These are phyloP conservation scores for Echria macrotheca DNA, from an alignment of 495 filamentous ascomycete genomes.

Conservation along the genomic window DNA sequence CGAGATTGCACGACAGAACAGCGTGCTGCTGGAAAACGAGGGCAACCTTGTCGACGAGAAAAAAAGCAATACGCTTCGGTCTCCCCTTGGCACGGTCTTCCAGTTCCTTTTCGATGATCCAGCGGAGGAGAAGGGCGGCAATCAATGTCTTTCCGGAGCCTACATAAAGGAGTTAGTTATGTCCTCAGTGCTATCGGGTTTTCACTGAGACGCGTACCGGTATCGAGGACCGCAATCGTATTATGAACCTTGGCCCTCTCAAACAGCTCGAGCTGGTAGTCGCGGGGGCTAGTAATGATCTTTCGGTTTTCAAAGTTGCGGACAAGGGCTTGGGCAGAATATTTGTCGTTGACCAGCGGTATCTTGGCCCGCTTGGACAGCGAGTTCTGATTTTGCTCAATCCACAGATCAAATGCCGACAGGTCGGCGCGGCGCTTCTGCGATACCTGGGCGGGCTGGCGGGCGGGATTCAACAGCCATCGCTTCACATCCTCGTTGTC, in stretches of 20 bases:
- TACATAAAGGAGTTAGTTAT: too few relatives aligned
- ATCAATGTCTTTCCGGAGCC: constrained; percentile 97
- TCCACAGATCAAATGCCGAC: constrained; percentile 46
- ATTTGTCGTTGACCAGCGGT: constrained; percentile 17
- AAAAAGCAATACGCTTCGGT: constrained; percentile 67
- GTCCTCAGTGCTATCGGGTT: too few relatives aligned
- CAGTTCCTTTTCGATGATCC: constrained; percentile 73
- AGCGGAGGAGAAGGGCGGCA: constrained; percentile 77
- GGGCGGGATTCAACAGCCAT: constrained; percentile 17
- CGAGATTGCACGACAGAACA: constrained; percentile 77
- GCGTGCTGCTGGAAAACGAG: constrained; percentile 87
- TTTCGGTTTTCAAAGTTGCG: constrained; percentile 31
- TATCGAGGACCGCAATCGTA: constrained; percentile 93
- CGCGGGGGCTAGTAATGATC: constrained; percentile 69
- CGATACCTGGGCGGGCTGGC: constrained; percentile 34
- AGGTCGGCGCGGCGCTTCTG: constrained; percentile 47
- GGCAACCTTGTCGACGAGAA: constrained; percentile 85
- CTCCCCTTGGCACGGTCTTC: constrained; percentile 59
- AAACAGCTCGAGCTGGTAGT: constrained; percentile 91
- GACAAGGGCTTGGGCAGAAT: constrained; percentile 20
- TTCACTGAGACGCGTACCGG: constrained; percentile 59
- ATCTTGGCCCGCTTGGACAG: constrained; percentile 11
- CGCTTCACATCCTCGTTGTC: constrained; percentile 22
- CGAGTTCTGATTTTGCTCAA: constrained; percentile 28
- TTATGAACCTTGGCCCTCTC: constrained; percentile 83